Evolutionary conservation across 2,329 filamentous ascomycete species (phyloP), one percentile per base, ranked within the genome.

Genomic region (Ophiostoma triangulosporum): DNA sequence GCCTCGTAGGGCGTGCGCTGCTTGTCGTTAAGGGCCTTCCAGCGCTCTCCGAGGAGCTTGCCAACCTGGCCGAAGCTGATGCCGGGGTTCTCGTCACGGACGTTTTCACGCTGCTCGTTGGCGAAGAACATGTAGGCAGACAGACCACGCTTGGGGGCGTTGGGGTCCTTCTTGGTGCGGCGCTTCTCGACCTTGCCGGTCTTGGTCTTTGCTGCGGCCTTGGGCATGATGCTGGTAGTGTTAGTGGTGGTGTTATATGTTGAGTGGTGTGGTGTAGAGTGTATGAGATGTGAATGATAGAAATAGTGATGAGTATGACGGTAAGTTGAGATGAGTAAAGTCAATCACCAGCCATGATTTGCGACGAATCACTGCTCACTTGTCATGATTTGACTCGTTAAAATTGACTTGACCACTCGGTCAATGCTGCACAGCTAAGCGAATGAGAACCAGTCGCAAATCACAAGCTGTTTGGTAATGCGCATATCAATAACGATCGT

Each of bases 61-160:
- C 93, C 93, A 65, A 98, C 91, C 73, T 97, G 90, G 65, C 88
- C 93, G 73, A 98, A 98, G 63, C 86, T 85, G 74, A 97, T 95
- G 64, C 90, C 91, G 36, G 91, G 91, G 80, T 97, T 97, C 73
- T 97, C 91, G 69, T 95, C 89, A 64, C 93, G 88, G 63, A 98
- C 93, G 71, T 93, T 95, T 69, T 97, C 91, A 64, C 93, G 90
- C 75, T 96, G 88, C 74, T 97, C 93, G 68, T 97, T 97, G 81
- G 93, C 93, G 70, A 97, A 98, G 85, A 97, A 97, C 93, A 98
- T 98, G 83, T 98, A 98, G 60, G 93, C 93, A 52, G 93, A 97
- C 50, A 98, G 88, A 77, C 91, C 93, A 73, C 93, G 89, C 89
- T 97, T 98, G 70, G 93, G 93, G 57, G 90, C 91, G 74, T 96